Evolutionary conservation across 176 grass and related monocot species (phyloP), one percentile per base, ranked within the genome.

Genomic region (Oryza brachyantha): DNA sequence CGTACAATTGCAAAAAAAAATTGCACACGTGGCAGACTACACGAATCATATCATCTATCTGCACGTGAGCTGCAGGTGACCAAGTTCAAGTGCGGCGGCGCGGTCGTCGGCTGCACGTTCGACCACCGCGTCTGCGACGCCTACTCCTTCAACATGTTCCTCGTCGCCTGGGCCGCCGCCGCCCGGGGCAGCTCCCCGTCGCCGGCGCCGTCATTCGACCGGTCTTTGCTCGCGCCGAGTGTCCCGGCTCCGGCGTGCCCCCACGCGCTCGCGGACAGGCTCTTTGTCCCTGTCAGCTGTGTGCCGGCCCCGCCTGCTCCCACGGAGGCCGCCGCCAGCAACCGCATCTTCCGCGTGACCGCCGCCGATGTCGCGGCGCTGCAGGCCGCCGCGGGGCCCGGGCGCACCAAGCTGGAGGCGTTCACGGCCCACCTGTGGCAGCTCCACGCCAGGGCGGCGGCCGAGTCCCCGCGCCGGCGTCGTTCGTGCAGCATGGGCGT

Each of bases 131-230:
- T 97, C 64, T 89, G 85, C 73, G 93, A 97, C 74, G 93, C 90
- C 34, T 97, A 93, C 90, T 93, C 93, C 54, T 75, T 88, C 87
- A 96, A 96, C 79, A 93, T 93, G 90, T 93, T 96, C 85, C 72
- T 97, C 59, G 73, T 90, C 16, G 79, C 85, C 0, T 97, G 93
- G 93, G 90, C 90, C 2, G 83, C 86, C 0, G 39, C 86, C 3
- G 82, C 87, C 29, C 13, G 63, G 4, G 66, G 78, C 17, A 2
- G 17, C 8, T 16, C 70, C 48, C 36, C 52, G 14, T 8, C 66
- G 6, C 16, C 11, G 31, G 29, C 57, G 3, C 87, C 91, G 21
- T 78, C 88, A 65, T 91, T 91, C 74, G 65, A 59, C 74, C 85
- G 91, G 0, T 81, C 88, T 11, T 54, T 88, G 32, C 85, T 94